Evolutionary conservation across 2,329 filamentous ascomycete genomes (phyloP), one percentile per base, ranked within the genome.

Genomic region (Calonectria leucothoes): DNA sequence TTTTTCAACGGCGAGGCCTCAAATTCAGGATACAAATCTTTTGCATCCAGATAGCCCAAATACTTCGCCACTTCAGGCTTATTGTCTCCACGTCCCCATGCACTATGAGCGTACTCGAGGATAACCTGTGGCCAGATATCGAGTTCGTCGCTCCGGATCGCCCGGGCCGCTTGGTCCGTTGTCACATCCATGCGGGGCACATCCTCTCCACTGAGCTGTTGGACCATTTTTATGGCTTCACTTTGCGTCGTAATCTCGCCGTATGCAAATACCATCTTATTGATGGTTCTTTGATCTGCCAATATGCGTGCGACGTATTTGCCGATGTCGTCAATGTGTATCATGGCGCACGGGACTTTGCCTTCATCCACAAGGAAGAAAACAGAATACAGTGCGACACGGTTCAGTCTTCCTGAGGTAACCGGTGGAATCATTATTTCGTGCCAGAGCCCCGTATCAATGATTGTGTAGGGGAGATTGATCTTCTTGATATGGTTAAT

Each of bases 391-490:
- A n/a, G 59, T 69, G 85, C 76, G 35, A 83, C 83, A 37, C 68
- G 65, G 33, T 77, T 71, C 11, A 73, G 23, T 1, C 72, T 77
- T 1, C 81, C 81, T 0, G 82, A 83, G 0, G 80, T 75, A 0
- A 83, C 59, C 3, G 51, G 57, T 0, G 82, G 81, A 4, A 81
- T 20, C 8, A 83, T 82, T 31, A 88, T 74, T 77, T 91, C 88
- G 77, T 89, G 88, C 90, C 90, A 91, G 83, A 83, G 91, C 25
- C 90, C 90, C 11, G 90, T 84, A 76, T 92, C 90, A 63, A 91
- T 86, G 77, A 89, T 83, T 5, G 90, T 92, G 81, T 88, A 92
- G 0, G 89, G 88, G 0, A 92, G 83, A 48, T 57, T 14, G 20
- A 57, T 57, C 12, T n/a, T 57, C 15, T 57, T 57, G 11, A 57